These are phyloP conservation scores for Melastoma candidum DNA, from an alignment of 441 rosid genomes.

Conservation along the genomic window DNA sequence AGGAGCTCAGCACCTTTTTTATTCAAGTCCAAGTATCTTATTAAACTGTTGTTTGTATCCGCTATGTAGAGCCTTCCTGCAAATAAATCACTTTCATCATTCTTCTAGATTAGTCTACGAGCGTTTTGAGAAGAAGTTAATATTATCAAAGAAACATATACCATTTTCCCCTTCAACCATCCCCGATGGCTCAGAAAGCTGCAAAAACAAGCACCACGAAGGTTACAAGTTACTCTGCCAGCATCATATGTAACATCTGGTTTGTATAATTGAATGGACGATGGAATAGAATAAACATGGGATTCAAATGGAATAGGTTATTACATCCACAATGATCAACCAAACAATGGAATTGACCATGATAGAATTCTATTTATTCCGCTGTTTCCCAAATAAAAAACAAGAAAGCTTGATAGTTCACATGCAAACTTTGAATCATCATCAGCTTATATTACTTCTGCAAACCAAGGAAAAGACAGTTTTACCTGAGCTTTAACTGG, in stretches of 20 bases:
- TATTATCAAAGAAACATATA: slow-evolving; percentile 18
- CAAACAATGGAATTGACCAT: no score
- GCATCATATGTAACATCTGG: no score
- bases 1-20: slow-evolving; percentile 41
- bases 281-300: no score
- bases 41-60: slow-evolving; percentile 82
- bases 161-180: slow-evolving; percentile 71
- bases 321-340: no score
- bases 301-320: no score
- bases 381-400: neutral
- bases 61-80: slow-evolving; percentile 78
- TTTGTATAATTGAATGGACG: no score
- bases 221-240: neutral
- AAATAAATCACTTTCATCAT: slow-evolving; percentile 12
- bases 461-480: slow-evolving; percentile 2
- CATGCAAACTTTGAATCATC: no score
- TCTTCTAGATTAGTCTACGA: neutral
- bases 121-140: neutral
- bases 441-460: no score
- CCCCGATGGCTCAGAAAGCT: slow-evolving; percentile 97
- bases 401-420: no score
- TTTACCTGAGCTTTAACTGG: slow-evolving; percentile 64
- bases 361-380: no score
- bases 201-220: slow-evolving; percentile 20
- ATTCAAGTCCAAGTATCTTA: slow-evolving; percentile 66